Conservation (phyloP, 1,284 basidiomycete genomes). For the Malassezia brasiliensis region DNA sequence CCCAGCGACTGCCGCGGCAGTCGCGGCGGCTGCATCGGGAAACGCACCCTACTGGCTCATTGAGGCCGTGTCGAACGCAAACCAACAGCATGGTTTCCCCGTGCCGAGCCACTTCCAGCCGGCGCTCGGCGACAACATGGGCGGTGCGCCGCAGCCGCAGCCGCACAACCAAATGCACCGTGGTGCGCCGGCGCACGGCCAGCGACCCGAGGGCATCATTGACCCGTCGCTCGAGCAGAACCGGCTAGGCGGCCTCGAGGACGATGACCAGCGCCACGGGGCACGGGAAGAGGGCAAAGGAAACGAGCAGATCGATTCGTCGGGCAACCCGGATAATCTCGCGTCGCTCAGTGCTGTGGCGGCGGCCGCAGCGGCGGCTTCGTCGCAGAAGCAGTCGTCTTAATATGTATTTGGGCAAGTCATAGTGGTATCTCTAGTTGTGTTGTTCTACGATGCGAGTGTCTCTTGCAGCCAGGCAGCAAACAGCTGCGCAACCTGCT, state of each 20-base stretch:
- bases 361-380: constrained; percentile 28
- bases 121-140: constrained; percentile 12
- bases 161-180: constrained; percentile 4
- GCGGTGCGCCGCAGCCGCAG: not conserved
- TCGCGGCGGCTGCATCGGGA: constrained; percentile 16
- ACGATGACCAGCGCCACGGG: not conserved
- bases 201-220: constrained; percentile 15
- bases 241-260: constrained; percentile 7
- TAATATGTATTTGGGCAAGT: too few species aligned
- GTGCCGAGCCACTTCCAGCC: constrained; percentile 15
- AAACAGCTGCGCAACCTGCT: constrained; percentile 29
- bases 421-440: too few species aligned
- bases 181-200: not conserved
- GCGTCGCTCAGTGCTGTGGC: constrained; percentile 33
- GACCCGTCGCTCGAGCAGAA: constrained; percentile 23
- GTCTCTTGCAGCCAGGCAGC: constrained; percentile 30
- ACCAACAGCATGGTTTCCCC: constrained; percentile 15
- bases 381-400: constrained; percentile 5
- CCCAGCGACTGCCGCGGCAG: constrained; percentile 16
- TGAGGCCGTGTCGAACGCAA: constrained; percentile 18
- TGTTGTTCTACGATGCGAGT: constrained; percentile 1
- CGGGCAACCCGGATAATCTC: constrained; percentile 22
- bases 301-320: constrained; percentile 1
- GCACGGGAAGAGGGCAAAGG: constrained; percentile 1
- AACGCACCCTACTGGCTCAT: constrained; percentile 19